Conservation (phyloP, 257 asterid genomes). For the Solanum ossicruentum region DNA sequence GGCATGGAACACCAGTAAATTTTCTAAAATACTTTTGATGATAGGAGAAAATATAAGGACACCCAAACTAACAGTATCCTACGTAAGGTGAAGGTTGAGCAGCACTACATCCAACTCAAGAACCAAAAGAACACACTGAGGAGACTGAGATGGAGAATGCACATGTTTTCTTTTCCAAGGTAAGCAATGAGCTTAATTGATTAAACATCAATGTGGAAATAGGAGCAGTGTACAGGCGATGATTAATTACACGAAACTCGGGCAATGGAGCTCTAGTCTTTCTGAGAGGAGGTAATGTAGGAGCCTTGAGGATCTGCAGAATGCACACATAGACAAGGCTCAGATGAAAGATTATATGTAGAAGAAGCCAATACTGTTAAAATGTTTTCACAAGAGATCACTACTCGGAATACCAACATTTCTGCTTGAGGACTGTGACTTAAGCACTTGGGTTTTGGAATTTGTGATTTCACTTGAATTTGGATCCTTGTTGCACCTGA, state of each 20-base stretch:
- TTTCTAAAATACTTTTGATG: background rate
- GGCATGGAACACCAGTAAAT: background rate
- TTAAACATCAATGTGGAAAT: background rate
- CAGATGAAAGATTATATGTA: background rate
- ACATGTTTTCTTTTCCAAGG: background rate
- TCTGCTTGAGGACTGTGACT: conserved; percentile 34
- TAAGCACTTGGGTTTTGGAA: conserved; percentile 14
- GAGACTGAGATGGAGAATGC: background rate
- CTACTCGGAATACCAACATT: conserved; percentile 37
- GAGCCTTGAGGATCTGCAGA: conserved; percentile 29
- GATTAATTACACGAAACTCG: conserved; percentile 40
- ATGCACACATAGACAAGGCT: background rate
- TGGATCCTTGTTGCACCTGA: conserved; percentile 48
- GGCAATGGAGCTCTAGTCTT: conserved; percentile 35
- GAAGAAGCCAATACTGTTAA: background rate
- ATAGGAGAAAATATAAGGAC: background rate
- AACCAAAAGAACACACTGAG: conserved; percentile 19
- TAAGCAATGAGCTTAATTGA: background rate
- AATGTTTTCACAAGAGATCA: background rate
- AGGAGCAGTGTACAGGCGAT: background rate
- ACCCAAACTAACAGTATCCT: background rate
- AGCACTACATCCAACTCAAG: conserved; percentile 46
- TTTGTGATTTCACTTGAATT: conserved; percentile 35
- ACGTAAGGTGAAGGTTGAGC: conserved; percentile 43
- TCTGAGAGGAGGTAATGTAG: conserved; percentile 16